Evolutionary conservation across 164 flowering plant genomes (phyloP), one percentile per base, ranked within the genome.

Genomic region (Annona squamosa): DNA sequence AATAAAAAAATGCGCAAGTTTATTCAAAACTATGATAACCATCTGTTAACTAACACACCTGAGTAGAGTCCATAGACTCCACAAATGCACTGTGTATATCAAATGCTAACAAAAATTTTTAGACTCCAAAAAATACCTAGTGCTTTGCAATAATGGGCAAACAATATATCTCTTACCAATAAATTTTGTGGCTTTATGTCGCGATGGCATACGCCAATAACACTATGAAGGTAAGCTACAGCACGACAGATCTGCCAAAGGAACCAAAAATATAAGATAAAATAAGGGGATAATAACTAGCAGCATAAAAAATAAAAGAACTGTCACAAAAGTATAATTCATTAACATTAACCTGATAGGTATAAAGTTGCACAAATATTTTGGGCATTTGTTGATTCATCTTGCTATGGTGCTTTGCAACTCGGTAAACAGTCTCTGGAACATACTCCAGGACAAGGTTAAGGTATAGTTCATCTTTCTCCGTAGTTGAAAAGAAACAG

Each of bases 151-250:
- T 52, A 52, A 52, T 5, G 2, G 59, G 2, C 59, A 52, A 52
- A 9, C 9, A 52, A 52, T 10, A 52, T 9, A 52, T 9, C 7
- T 52, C 89, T 83, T 79, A 96, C 99, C 94, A 96, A 82, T 68
- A 96, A 77, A 84, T 96, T 96, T 72, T 96, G 99, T 3, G 99
- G 99, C 82, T 96, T 96, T 63, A 96, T 96, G 77, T 96, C 99
- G 71, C 99, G 97, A 77, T 93, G 99, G 68, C 98, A 91, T 44
- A 91, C 94, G 67, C 97, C 97, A 76, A 92, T 82, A 45, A 91
- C 97, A 78, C 80, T 82, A 80, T 92, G 98, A 47, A 91, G 76
- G 75, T 93, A 92, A 80, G 92, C 91, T 66, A 93, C 86, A 0
- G 92, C 89, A 45, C 98, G 94, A 46, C 89, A 96, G 42, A 96